These are phyloP conservation scores for Xylariaceae sp. DNA, from an alignment of 2,329 filamentous ascomycete species.

Conservation along the genomic window DNA sequence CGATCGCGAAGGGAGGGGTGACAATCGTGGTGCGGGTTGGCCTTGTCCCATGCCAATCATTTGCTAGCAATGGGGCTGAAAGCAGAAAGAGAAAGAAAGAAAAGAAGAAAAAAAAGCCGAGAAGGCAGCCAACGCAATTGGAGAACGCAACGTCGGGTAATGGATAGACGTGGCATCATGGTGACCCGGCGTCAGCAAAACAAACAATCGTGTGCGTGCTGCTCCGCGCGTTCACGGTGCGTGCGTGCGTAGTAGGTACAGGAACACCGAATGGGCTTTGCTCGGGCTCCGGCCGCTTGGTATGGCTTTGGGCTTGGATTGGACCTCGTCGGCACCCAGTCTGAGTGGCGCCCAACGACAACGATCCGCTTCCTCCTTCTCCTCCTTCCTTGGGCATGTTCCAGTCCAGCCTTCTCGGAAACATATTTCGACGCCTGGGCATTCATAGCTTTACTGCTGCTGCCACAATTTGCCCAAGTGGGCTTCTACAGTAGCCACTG, in stretches of 20 bases:
- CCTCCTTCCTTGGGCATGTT: constrained; percentile 3
- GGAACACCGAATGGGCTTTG: neutral
- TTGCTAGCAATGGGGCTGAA: constrained; percentile 4
- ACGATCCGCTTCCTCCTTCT: neutral
- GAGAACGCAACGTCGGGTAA: constrained; percentile 17
- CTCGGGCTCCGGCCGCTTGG: neutral
- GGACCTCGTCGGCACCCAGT: constrained; percentile 1
- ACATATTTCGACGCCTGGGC: constrained; percentile 11
- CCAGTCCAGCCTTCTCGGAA: constrained; percentile 7
- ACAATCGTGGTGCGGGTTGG: no score
- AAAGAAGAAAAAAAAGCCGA: no score
- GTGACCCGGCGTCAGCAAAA: constrained; percentile 19
- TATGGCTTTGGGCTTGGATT: neutral
- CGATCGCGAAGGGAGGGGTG: constrained; percentile 17
- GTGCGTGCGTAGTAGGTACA: constrained; percentile 10
- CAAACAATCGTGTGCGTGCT: neutral
- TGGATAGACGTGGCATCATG: constrained; percentile 29
- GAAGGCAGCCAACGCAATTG: constrained; percentile 5
- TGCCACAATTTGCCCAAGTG: constrained; percentile 9
- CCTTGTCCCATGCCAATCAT: constrained; percentile 10
- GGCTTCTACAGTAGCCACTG: neutral
- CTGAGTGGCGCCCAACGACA: constrained; percentile 14
- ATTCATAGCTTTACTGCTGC: constrained; percentile 1
- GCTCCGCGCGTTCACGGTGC: constrained; percentile 18
- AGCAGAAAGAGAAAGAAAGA: neutral